Evolutionary conservation across 768 basidiomycete genomes (phyloP).

Genomic region (Albatrellus ellisii): DNA sequence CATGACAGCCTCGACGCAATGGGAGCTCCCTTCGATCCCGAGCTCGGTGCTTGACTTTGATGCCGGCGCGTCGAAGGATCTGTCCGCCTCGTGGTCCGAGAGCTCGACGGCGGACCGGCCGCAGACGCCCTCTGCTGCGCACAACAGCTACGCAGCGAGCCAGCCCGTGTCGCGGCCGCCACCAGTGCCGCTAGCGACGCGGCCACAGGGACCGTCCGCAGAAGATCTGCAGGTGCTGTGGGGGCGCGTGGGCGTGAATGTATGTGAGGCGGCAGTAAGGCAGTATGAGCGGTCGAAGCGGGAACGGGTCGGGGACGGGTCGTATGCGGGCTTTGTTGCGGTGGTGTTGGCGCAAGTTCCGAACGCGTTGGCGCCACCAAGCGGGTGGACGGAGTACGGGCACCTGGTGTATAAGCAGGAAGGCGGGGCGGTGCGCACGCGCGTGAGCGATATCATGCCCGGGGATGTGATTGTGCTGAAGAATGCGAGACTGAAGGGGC

Average conservation of each 20-base stretch:
- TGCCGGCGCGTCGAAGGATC: slow-evolving; percentile 24
- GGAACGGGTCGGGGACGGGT: slow-evolving; percentile 72
- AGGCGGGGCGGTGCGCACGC: slow-evolving; percentile 50
- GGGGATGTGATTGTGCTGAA: slow-evolving; percentile 71
- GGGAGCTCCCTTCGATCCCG: slow-evolving; percentile 55
- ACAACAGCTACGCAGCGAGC: slow-evolving; percentile 2
- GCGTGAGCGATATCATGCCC: slow-evolving; percentile 71
- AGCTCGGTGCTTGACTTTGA: slow-evolving; percentile 41
- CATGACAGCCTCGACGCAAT: slow-evolving; percentile 31
- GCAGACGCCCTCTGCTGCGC: slow-evolving; percentile 3
- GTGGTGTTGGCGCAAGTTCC: slow-evolving; percentile 56
- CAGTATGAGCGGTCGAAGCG: slow-evolving; percentile 70
- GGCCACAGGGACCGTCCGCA: too few species aligned
- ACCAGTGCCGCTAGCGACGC: too few species aligned
- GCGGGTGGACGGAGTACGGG: slow-evolving; percentile 39
- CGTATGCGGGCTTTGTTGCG: slow-evolving; percentile 64
- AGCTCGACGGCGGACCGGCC: slow-evolving; percentile 16
- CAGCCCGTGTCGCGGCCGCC: slow-evolving; percentile 16
- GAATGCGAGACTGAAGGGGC: slow-evolving; percentile 69
- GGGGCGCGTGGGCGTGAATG: slow-evolving; percentile 61
- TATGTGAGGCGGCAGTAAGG: slow-evolving; percentile 55
- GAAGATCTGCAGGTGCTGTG: slow-evolving; percentile 64
- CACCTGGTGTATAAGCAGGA: slow-evolving; percentile 67
- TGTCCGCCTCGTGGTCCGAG: slow-evolving; percentile 48
- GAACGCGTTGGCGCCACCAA: slow-evolving; percentile 32